Base-by-base conservation (phyloP, 257 asterid species). In the Henckelia pumila region DNA sequence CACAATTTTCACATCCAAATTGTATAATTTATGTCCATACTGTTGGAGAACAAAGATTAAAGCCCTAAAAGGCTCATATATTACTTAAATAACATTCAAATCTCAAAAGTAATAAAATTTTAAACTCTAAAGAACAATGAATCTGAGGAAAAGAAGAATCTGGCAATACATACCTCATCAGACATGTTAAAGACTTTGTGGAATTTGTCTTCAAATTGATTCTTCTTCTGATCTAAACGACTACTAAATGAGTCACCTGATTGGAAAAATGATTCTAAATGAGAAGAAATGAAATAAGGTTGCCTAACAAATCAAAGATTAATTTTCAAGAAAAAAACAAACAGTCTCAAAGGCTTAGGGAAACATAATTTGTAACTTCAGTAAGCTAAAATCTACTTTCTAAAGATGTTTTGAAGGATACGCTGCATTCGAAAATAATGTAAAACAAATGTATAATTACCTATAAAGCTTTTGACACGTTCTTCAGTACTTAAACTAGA, bases 121-220 rank as follows among this genome's bases (percentile, higher is more conserved):
- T 29, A 22, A 73, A 63, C 61, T 23, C 59, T 10, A 3, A 49
- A 59, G 32, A 70, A 37, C 11, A 17, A 59, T 37, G 58, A 9
- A 4, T 60, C 62, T 56, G 63, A 72, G 68, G 40, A 61, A 72
- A 26, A 63, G 59, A 68, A 71, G 56, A 24, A 61, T 40, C 66
- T 70, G 24, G 26, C 20, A 64, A 67, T n/a, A 33, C 66, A 40
- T 81, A 94, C 97, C 95, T 83, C 86, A 64, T 84, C 91, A 65
- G 91, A 77, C 76, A 88, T 72, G 71, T 73, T 78, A 77, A 91
- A 94, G 82, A 81, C 67, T 59, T 76, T 82, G 37, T 76, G 84
- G 68, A 86, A 94, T 73, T 85, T 87, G 32, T 82, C 85, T 64
- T 92, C 95, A 69, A 83, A 94, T 14, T 84, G 92, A 72, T 75